Base-by-base conservation (phyloP, 2,329 filamentous ascomycete genomes). In the Ophiostoma australiae region DNA sequence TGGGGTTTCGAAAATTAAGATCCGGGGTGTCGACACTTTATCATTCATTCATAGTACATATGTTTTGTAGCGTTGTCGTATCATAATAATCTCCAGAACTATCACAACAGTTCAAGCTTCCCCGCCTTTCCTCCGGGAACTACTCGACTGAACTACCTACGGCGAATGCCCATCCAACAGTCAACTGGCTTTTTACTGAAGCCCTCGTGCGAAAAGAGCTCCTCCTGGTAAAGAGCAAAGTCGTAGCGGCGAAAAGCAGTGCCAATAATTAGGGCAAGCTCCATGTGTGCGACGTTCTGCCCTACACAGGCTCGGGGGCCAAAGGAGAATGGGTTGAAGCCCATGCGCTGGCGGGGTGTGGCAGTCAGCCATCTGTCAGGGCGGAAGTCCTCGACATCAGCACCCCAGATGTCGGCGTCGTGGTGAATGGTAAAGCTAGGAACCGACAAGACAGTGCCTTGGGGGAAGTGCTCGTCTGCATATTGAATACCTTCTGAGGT, bases 361-460 rank as follows among this genome's bases (percentile, higher is more conserved):
- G 31, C 37, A 23, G 13, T 37, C 52, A 78, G 75, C 71, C 67
- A 77, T 23, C 77, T 73, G 5, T 72, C 71, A n/a, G 76, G 77
- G 52, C 74, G 71, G 48, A 77, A 73, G 31, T 75, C 70, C 1
- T 76, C 74, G 8, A 74, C 77, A 58, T 77, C 75, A 10, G 75
- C 71, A 11, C 76, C 76, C 76, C 76, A 77, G 66, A 78, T 73
- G 7, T 55, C 68, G 37, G 70, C 66, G 23, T 73, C 72, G 67
- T 73, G 72, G 70, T 73, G 72, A 31, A 73, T 35, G 3, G 72
- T 67, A n/a, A 67, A 73, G 68, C 71, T 72, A 5, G 72, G 72
- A 15, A 72, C 71, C 2, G 72, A 73, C 6, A 73, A 23, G n/a
- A 73, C 72, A 1, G 72, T 73, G 35, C 72, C 72, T 10, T 65